A percentile compares a stretch with the other conserved stretches of the same genome.
Evolutionary conservation across 2,329 filamentous ascomycete species (phyloP).

Genomic region (Blastomyces silverae): DNA sequence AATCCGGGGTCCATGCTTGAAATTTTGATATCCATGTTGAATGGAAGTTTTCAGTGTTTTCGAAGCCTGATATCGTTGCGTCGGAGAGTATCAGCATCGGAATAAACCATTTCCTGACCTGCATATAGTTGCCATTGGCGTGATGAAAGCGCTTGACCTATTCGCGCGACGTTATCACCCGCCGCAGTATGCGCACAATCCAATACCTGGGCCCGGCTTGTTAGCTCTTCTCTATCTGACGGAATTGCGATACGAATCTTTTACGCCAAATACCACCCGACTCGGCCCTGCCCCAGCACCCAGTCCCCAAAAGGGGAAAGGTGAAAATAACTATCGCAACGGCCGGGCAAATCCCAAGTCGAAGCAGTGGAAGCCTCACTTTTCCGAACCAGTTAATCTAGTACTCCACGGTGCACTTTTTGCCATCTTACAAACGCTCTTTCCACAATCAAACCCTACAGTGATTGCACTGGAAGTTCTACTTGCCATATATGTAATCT

Average conservation of each 20-base stretch:
- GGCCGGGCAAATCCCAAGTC: neutral
- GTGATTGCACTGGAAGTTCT: conserved; percentile 37
- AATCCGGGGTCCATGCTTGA: neutral
- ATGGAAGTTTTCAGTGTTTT: neutral
- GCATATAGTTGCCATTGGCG: conserved; percentile 31
- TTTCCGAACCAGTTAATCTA: conserved; percentile 35
- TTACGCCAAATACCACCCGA: conserved; percentile 38
- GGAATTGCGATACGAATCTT: conserved; percentile 41
- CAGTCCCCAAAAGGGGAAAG: neutral
- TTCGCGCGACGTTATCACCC: conserved; percentile 32
- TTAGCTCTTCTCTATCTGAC: conserved; percentile 34
- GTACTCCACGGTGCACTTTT: conserved; percentile 33
- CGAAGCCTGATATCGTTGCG: neutral
- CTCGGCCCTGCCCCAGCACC: conserved; percentile 21
- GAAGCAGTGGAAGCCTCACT: conserved; percentile 25
- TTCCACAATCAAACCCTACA: conserved; percentile 32
- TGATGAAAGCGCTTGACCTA: conserved; percentile 40
- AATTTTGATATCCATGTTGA: neutral
- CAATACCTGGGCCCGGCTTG: conserved; percentile 26
- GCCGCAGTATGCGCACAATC: conserved; percentile 30
- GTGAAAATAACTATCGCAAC: neutral
- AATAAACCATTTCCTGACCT: conserved; percentile 18
- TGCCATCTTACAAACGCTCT: conserved; percentile 30
- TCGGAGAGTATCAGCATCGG: neutral
- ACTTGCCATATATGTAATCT: conserved; percentile 38